These are phyloP conservation scores for Epichloe scottii DNA, from an alignment of 2,329 filamentous ascomycete species.

Conservation along the genomic window DNA sequence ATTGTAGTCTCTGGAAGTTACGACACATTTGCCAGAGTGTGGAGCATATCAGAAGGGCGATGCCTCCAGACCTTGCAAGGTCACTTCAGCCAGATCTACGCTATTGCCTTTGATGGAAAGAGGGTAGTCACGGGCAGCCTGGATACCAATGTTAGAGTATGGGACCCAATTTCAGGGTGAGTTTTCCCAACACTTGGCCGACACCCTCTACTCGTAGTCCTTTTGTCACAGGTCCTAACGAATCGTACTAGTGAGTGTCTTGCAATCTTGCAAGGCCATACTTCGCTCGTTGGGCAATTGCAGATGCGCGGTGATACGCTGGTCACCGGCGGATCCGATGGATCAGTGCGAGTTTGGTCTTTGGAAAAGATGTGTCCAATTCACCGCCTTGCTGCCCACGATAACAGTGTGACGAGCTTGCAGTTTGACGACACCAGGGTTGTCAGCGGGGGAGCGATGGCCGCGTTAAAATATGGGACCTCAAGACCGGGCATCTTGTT, in stretches of 20 bases:
- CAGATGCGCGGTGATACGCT: constrained; percentile 92
- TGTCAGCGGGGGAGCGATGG: constrained; percentile 95
- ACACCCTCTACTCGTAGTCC: not conserved
- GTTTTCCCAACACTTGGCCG: constrained; percentile 14
- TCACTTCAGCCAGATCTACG: constrained; percentile 98
- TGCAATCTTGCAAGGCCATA: constrained; percentile 90
- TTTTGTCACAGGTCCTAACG: not conserved
- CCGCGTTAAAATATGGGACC: constrained; percentile 96
- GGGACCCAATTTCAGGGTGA: constrained; percentile 82
- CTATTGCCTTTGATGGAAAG: constrained; percentile 90
- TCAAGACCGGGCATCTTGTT: constrained; percentile 81
- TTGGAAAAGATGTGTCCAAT: constrained; percentile 82
- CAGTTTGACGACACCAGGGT: constrained; percentile 95
- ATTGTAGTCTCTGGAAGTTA: constrained; percentile 97
- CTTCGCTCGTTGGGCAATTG: constrained; percentile 87
- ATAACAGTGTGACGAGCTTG: constrained; percentile 94
- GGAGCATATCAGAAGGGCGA: constrained; percentile 92
- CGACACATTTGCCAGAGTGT: constrained; percentile 91
- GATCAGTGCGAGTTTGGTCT: constrained; percentile 93
- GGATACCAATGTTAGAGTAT: constrained; percentile 93
- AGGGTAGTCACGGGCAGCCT: constrained; percentile 90
- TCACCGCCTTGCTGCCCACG: constrained; percentile 87
- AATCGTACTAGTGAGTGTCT: constrained; percentile 51
- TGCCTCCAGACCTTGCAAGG: constrained; percentile 83
- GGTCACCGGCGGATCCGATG: constrained; percentile 91